These are phyloP conservation scores for Lactifluus pinguis DNA, from an alignment of 768 basidiomycete species.

Conservation along the genomic window DNA sequence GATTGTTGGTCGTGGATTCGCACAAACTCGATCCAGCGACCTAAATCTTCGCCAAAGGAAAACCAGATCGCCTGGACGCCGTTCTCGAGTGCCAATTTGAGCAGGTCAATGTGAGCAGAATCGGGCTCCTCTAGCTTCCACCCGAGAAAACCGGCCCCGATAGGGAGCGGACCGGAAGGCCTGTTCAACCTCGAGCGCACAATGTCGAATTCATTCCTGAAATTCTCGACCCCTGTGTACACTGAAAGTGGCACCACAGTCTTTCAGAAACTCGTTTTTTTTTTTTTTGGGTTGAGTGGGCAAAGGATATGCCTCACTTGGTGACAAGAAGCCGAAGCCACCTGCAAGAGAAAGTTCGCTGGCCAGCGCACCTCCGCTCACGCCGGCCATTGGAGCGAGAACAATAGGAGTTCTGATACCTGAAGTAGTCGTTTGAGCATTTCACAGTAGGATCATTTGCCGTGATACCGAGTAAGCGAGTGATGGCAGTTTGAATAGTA, in stretches of 20 bases:
- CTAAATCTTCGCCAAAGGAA: conserved; percentile 52
- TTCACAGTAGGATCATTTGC: background rate
- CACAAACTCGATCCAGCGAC: conserved; percentile 51
- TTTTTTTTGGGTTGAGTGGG: background rate
- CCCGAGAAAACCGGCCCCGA: conserved; percentile 69
- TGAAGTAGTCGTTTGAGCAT: conserved; percentile 21
- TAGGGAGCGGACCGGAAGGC: conserved; percentile 30
- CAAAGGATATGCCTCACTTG: conserved; percentile 33
- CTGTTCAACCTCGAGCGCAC: conserved; percentile 38
- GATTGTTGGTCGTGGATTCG: conserved; percentile 43
- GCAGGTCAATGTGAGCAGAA: conserved; percentile 30
- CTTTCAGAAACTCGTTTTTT: background rate
- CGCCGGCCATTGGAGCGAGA: conserved; percentile 63
- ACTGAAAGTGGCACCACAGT: conserved; percentile 29
- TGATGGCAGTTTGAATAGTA: conserved; percentile 35
- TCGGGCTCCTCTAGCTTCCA: conserved; percentile 57
- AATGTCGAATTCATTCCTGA: conserved; percentile 43
- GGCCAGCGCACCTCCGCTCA: conserved; percentile 42
- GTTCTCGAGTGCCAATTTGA: conserved; percentile 44
- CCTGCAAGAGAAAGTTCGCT: conserved; percentile 58
- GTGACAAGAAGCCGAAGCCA: conserved; percentile 68
- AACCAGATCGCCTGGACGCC: conserved; percentile 65
- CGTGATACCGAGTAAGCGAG: conserved; percentile 41
- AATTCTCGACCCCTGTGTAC: conserved; percentile 35
- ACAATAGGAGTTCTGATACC: conserved; percentile 53